Conservation (phyloP, 805 yeast species). For the Sugiyamaella lignohabitans region DNA sequence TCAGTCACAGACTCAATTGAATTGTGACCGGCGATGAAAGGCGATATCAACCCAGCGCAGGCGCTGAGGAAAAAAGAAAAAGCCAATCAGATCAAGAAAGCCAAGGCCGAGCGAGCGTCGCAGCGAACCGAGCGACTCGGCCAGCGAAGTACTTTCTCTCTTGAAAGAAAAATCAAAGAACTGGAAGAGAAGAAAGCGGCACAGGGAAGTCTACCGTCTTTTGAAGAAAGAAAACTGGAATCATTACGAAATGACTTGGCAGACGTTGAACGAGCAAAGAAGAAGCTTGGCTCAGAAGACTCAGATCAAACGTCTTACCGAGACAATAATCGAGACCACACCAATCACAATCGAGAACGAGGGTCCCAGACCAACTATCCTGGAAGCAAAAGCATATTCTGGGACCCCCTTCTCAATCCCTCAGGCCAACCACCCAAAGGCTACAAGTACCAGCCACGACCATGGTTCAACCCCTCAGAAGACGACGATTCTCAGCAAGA, state of each 20-base stretch:
- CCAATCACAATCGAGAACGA: background rate
- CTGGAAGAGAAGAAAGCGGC: conserved; percentile 14
- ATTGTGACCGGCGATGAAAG: conserved; percentile 7
- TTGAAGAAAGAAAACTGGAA: conserved; percentile 13
- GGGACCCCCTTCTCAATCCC: conserved; percentile 26
- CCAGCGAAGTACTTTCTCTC: conserved; percentile 15
- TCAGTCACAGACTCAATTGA: too few species aligned
- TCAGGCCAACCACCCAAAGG: conserved; percentile 30
- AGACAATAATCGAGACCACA: conserved; percentile 12
- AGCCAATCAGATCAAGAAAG: conserved; percentile 25
- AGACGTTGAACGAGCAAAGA: too few species aligned
- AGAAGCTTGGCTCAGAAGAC: too few species aligned
- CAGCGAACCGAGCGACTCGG: conserved; percentile 24
- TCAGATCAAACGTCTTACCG: too few species aligned
- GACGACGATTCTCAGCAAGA: conserved; percentile 19
- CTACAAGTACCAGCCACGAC: conserved; percentile 18
- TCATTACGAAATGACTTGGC: conserved; percentile 17
- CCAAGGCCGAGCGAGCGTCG: conserved; percentile 21
- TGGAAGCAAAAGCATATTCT: conserved; percentile 23
- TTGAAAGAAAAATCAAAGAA: conserved; percentile 20
- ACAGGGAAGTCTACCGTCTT: background rate
- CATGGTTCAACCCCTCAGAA: conserved; percentile 7
- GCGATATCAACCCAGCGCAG: conserved; percentile 22
- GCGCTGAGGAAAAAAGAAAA: conserved; percentile 24
- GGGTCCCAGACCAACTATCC: conserved; percentile 1